Evolutionary conservation across 495 filamentous ascomycete species (phyloP).

Genomic region (Astrothelium macrocarpum): DNA sequence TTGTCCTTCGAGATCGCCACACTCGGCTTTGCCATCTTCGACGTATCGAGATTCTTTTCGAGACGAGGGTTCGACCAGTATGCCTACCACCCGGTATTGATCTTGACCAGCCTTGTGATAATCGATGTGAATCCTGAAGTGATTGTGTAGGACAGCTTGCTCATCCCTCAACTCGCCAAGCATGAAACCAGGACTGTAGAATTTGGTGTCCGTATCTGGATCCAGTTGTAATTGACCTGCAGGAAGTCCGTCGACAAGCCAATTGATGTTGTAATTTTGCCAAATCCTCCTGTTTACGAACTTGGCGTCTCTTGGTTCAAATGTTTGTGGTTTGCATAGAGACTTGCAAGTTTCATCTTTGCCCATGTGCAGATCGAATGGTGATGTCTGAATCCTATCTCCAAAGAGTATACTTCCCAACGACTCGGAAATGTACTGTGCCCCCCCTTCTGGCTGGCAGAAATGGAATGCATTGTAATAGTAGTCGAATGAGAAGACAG

Average conservation of each 20-base stretch:
- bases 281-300: constrained; percentile 76
- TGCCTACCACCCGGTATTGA: constrained; percentile 80
- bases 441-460: constrained; percentile 67
- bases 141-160: constrained; percentile 67
- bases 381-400: constrained; percentile 86
- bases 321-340: constrained; percentile 56
- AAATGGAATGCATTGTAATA: constrained; percentile 81
- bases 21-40: constrained; percentile 50
- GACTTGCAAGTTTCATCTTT: constrained; percentile 77
- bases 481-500: constrained; percentile 92
- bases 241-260: constrained; percentile 88
- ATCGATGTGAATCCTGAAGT: constrained; percentile 89
- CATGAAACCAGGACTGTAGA: constrained; percentile 81
- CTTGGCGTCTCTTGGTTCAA: constrained; percentile 55
- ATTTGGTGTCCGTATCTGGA: constrained; percentile 57
- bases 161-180: constrained; percentile 50
- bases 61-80: constrained; percentile 73
- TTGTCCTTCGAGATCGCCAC: constrained; percentile 39
- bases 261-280: constrained; percentile 83
- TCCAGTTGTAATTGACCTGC: constrained; percentile 72
- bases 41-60: constrained; percentile 47
- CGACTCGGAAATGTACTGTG: constrained; percentile 70
- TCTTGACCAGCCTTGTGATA: constrained; percentile 66
- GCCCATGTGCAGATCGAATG: constrained; percentile 77
- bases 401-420: constrained; percentile 94